Evolutionary conservation across 148 eudicot species (phyloP).

Genomic region (Nepenthes mirabilis): DNA sequence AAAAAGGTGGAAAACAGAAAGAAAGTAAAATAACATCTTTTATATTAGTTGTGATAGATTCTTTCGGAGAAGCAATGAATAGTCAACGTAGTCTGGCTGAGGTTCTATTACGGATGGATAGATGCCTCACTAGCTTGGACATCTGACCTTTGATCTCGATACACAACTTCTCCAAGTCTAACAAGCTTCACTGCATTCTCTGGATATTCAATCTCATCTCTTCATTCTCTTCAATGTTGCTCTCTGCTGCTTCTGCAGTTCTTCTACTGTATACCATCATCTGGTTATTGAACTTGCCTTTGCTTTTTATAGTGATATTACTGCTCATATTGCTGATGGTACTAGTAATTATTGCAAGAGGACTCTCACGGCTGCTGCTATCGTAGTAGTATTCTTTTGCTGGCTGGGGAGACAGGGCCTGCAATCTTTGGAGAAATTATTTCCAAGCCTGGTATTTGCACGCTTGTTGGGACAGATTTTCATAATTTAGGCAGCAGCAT

Average conservation of each 20-base stretch:
- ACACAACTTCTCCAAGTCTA: conserved; percentile 70
- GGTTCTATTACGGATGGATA: conserved; percentile 10
- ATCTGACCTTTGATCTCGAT: conserved; percentile 76
- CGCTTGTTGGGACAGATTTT: conserved; percentile 63
- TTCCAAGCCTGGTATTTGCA: conserved; percentile 80
- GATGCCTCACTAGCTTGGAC: conserved; percentile 34
- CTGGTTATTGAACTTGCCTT: conserved; percentile 11
- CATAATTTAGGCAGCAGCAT: conserved; percentile 66
- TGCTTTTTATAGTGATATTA: conserved; percentile 2
- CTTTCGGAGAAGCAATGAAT: too few relatives aligned
- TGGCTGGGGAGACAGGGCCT: conserved; percentile 60
- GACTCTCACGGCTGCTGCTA: conserved; percentile 8
- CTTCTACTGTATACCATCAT: conserved; percentile 15
- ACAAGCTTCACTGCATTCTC: conserved; percentile 70
- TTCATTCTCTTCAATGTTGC: conserved; percentile 12
- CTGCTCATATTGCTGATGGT: conserved; percentile 5
- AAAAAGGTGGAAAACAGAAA: too few relatives aligned
- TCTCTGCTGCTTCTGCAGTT: not conserved
- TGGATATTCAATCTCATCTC: conserved; percentile 43
- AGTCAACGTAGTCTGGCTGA: conserved; percentile 55
- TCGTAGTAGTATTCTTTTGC: conserved; percentile 11
- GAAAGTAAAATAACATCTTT: too few relatives aligned
- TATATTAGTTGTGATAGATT: too few relatives aligned
- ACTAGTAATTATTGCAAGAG: not conserved
- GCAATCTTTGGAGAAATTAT: conserved; percentile 69